phyloP scores from a whole-genome alignment of 805 yeast species.

The Starmerella gropengiesseri region DNA sequence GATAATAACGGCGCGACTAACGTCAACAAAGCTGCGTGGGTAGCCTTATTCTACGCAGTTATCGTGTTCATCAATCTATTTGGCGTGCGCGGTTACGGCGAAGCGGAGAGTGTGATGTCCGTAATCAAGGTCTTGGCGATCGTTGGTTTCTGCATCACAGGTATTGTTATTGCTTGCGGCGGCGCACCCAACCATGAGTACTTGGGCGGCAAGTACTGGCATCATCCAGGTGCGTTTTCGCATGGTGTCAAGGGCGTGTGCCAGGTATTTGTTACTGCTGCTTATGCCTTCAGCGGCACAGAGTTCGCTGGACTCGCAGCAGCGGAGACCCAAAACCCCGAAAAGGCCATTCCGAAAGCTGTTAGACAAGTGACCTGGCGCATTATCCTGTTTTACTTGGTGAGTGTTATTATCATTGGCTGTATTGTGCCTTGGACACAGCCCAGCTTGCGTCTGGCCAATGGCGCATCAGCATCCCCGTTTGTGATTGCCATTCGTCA shows the following conservation, averaged over 20 bases:
- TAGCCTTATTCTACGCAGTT: constrained; percentile 42
- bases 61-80: constrained; percentile 41
- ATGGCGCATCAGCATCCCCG: constrained; percentile 45
- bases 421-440: constrained; percentile 58
- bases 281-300: constrained; percentile 60
- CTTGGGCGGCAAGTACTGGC: constrained; percentile 38
- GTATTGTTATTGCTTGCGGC: constrained; percentile 42
- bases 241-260: constrained; percentile 56
- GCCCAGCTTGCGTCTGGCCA: constrained; percentile 35
- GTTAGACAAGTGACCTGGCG: constrained; percentile 75
- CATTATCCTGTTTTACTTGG: constrained; percentile 56
- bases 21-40: constrained; percentile 48
- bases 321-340: constrained; percentile 61
- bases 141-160: constrained; percentile 50
- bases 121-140: constrained; percentile 48
- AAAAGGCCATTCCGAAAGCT: constrained; percentile 56
- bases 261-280: constrained; percentile 56
- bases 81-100: constrained; percentile 53
- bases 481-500: constrained; percentile 58
- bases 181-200: constrained; percentile 41
- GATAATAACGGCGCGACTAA: constrained; percentile 23
- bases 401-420: constrained; percentile 44
- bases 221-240: constrained; percentile 48
- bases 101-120: constrained; percentile 53
- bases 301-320: constrained; percentile 64